Percentiles rank a stretch among this genome's conserved stretches.
phyloP scores from a whole-genome alignment of 768 basidiomycete genomes.

The Boletus eberwhitei region DNA sequence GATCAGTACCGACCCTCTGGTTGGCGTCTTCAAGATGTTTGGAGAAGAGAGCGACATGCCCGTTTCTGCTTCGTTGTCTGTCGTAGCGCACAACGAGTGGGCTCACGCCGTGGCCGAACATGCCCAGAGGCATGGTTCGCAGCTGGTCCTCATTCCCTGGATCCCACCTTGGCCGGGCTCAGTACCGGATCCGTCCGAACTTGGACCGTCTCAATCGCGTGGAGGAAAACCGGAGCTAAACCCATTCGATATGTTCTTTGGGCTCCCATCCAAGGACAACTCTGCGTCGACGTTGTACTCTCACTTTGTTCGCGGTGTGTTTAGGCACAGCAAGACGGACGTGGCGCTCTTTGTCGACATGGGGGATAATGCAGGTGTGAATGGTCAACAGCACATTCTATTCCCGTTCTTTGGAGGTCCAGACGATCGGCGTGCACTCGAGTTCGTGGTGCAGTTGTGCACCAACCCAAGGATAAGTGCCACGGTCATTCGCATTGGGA shows the following conservation, averaged over 20 bases:
- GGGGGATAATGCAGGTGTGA: conserved; percentile 33
- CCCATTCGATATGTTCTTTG: conserved; percentile 81
- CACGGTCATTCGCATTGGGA: conserved; percentile 65
- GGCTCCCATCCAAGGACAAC: conserved; percentile 45
- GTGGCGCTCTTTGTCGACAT: conserved; percentile 87
- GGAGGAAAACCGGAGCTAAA: conserved; percentile 36
- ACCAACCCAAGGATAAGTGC: conserved; percentile 59
- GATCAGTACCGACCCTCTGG: conserved; percentile 65
- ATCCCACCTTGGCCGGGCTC: conserved; percentile 40
- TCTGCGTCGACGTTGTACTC: conserved; percentile 62
- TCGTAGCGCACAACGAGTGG: conserved; percentile 77
- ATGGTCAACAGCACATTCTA: conserved; percentile 58
- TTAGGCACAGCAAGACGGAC: conserved; percentile 65
- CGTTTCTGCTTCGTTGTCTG: conserved; percentile 66
- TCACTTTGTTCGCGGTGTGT: conserved; percentile 82
- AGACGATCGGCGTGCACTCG: conserved; percentile 84
- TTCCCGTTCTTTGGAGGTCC: conserved; percentile 93
- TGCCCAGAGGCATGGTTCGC: conserved; percentile 50
- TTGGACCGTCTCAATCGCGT: conserved; percentile 10
- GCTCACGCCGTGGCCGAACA: conserved; percentile 61
- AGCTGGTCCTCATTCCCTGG: conserved; percentile 89
- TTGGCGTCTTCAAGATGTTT: conserved; percentile 76
- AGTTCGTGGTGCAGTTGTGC: conserved; percentile 79
- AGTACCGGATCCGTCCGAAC: conserved; percentile 29
- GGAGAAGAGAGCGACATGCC: conserved; percentile 64